phyloP scores from a whole-genome alignment of 306 rosid species.

The Potentilla sterilis region DNA sequence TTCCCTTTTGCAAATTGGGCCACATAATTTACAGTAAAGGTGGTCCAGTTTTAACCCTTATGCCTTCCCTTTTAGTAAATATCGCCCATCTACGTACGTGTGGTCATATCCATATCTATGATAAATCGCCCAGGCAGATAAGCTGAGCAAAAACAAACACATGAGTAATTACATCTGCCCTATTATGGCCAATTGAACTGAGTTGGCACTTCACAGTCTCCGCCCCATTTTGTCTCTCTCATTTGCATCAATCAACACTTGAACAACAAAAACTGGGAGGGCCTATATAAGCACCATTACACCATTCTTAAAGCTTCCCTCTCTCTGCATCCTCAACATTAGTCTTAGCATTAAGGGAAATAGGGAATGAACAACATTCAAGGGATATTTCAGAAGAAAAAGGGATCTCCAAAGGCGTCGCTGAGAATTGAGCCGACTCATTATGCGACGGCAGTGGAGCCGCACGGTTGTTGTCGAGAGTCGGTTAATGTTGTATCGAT shows the following conservation, averaged over 20 bases:
- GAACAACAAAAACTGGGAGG: conserved; percentile 2
- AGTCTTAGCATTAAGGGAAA: too few species aligned
- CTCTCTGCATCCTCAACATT: not conserved
- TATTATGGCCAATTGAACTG: not conserved
- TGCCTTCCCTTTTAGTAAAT: not conserved
- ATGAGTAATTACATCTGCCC: not conserved
- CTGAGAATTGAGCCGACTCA: conserved; percentile 11
- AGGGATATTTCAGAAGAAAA: conserved; percentile 15
- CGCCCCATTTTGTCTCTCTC: conserved; percentile 38
- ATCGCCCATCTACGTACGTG: not conserved
- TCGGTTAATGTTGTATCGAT: conserved; percentile 30
- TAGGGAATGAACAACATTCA: not conserved
- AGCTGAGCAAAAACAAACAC: conserved; percentile 4
- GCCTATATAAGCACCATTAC: conserved; percentile 11
- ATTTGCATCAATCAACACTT: conserved; percentile 1
- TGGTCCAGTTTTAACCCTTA: conserved; percentile 17
- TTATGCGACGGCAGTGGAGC: not conserved
- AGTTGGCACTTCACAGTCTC: conserved; percentile 23
- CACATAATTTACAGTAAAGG: not conserved
- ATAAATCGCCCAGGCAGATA: conserved; percentile 20
- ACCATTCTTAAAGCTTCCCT: conserved; percentile 8
- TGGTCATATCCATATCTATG: not conserved
- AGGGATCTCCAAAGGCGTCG: conserved; percentile 4
- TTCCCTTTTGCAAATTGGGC: not conserved
- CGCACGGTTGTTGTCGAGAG: conserved; percentile 49